Evolutionary conservation across 208 protist genomes (phyloP).

Genomic region (Angomonas ambiguus): DNA sequence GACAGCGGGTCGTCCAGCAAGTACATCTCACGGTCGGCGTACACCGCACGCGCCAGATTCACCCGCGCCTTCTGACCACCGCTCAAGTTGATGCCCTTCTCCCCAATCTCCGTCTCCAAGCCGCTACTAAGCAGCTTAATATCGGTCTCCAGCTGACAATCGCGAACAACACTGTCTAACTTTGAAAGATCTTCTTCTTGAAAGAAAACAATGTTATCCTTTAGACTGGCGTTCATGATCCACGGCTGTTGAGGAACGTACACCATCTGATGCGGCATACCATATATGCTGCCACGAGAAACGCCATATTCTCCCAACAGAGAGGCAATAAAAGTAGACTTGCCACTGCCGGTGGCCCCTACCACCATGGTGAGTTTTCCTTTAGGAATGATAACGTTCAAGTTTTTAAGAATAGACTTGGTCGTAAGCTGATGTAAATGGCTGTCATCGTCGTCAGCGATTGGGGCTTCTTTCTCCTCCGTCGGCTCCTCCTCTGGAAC

Average conservation of each 20-base stretch:
- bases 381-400: constrained; percentile 30
- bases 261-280: constrained; percentile 41
- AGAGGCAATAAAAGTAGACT: constrained; percentile 59
- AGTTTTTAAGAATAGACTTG: constrained; percentile 39
- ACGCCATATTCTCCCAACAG: constrained; percentile 41
- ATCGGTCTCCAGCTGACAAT: constrained; percentile 83
- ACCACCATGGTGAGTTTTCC: constrained; percentile 50
- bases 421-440: constrained; percentile 23
- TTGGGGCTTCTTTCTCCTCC: neutral
- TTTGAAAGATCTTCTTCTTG: constrained; percentile 32
- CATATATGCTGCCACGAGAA: constrained; percentile 25
- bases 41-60: constrained; percentile 82
- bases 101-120: constrained; percentile 86
- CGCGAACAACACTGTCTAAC: constrained; percentile 39
- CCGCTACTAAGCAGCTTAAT: constrained; percentile 71
- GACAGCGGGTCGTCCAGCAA: constrained; percentile 92
- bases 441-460: constrained; percentile 13
- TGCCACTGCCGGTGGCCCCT: constrained; percentile 69
- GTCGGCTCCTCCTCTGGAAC: neutral
- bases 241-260: constrained; percentile 91
- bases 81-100: constrained; percentile 86
- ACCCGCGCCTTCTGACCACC: constrained; percentile 89
- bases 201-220: constrained; percentile 93
- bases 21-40: constrained; percentile 79
- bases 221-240: constrained; percentile 90